Base-by-base conservation (phyloP, 352 stramenopile genomes). In the Phytophthora boehmeriae region DNA sequence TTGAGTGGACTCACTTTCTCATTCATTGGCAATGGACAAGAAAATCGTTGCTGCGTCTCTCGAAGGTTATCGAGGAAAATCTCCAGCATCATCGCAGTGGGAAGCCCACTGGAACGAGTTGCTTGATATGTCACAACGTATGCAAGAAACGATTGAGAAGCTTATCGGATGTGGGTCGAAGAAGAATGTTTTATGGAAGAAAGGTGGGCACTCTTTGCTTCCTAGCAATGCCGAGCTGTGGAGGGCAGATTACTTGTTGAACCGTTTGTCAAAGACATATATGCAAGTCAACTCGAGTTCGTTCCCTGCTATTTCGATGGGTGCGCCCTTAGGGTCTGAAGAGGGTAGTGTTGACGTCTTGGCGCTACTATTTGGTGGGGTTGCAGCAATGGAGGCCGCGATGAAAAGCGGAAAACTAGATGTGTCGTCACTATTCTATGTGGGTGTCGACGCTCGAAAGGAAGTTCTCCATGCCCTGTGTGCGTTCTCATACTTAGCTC, bases 151-250 rank as follows among this genome's bases (percentile, higher is more conserved):
- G 22, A 93, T 96, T 41, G 69, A 83, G 23, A 80, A 79, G 42
- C 61, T 84, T 9, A 90, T 96, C 17, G 87, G 87, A 2, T 89
- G 83, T 23, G 52, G 64, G 1, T 66, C 78, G 3, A 74, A 73
- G 44, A 95, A 93, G 54, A 82, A 97, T 57, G 80, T 88, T 17
- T 70, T 99, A 13, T 98, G 95, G 93, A 98, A 99, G 61, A 88
- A 83, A 49, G 93, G 93, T 49, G 92, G 92, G 1, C 90, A 98
- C 44, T 80, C 80, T 5, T 59, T 93, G 16, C 61, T 93, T n/a
- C 85, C 83, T 39, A 86, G 76, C 22, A 90, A 44, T 54, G 50
- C 45, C 16, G 63, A 86, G 1, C 63, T 93, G 9, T 93, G 85
- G 85, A 84, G 88, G 38, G 83, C 85, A 20, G 78, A 85, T n/a